Base-by-base conservation (phyloP, 176 grass and related monocot species). In the Bothriochloa decipiens region DNA sequence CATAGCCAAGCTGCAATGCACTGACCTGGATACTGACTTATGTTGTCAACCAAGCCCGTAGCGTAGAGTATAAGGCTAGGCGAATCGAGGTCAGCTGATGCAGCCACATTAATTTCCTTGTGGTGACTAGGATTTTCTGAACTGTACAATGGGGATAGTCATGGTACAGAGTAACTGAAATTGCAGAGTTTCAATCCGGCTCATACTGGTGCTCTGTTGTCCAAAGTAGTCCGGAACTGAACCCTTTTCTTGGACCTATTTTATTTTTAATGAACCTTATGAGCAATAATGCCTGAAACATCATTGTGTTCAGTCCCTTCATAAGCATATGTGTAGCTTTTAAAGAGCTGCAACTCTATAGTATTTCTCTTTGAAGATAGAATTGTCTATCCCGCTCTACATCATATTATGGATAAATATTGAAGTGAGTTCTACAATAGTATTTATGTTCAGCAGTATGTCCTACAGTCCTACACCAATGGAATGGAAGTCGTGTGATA, bases 181-280 rank as follows among this genome's bases (percentile, higher is more conserved):
- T 71, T 7, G 5, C 16, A 28, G 20, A 26, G 11, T 23, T 11
- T 20, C 6, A 70, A 70, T n/a, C 36, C 68, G 36, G 9, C 10
- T 23, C 36, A 43, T 52, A 10, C 22, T 23, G 16, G 28, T 42
- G 0, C 5, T 29, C 22, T 13, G 11, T 74, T 35, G 7, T 74
- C 11, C 25, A 14, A 72, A 49, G 55, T 32, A 32, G 7, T 69
- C 15, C 0, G 3, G 40, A 23, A 16, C 16, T 39, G 22, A 61
- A 40, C 52, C 33, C 35, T 77, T 85, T 85, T 77, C 26, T 57
- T 57, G 83, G 63, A 23, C 63, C 15, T 10, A 76, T 84, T 15
- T 17, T 58, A 7, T 15, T 11, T 84, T 76, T 53, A 75, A 60
- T 25, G 57, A 60, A 60, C 9, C 22, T 60, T 25, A 25, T 60